Conservation (phyloP, 768 basidiomycete species). For the Kwoniella sp. region DNA sequence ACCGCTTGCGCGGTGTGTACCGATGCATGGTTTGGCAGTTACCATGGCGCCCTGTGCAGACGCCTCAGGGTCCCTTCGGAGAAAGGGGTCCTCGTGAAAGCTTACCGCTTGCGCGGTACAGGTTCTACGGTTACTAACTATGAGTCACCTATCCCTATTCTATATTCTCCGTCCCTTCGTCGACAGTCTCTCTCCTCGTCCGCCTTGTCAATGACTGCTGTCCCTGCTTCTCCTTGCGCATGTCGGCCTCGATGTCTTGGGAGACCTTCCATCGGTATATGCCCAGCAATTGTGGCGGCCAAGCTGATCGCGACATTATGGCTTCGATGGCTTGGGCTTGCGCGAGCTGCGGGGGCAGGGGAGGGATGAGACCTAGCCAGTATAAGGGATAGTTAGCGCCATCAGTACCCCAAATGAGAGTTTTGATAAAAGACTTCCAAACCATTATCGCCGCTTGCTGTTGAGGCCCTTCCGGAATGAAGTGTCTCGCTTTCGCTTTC, state of each 20-base stretch:
- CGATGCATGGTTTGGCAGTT: not conserved
- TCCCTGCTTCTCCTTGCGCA: not conserved
- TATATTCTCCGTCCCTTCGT: not conserved
- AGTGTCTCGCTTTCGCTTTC: not conserved
- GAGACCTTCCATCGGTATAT: conserved; percentile 1
- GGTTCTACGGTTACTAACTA: not conserved
- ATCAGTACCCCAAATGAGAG: not conserved
- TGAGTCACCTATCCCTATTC: not conserved
- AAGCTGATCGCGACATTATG: not conserved
- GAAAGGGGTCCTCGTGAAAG: not conserved
- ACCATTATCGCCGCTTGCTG: not conserved
- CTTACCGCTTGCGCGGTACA: not conserved
- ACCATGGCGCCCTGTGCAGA: no score
- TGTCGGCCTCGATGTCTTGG: not conserved
- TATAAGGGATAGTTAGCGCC: not conserved
- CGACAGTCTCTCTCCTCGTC: not conserved
- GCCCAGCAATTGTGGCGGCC: not conserved
- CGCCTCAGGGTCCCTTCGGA: not conserved
- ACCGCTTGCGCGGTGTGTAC: not conserved
- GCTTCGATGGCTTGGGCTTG: not conserved
- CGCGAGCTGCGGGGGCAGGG: not conserved
- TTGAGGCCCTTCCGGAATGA: not conserved
- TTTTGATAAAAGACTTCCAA: not conserved
- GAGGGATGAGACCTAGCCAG: not conserved
- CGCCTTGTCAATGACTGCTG: not conserved